Evolutionary conservation across 306 rosid genomes (phyloP).

Genomic region (Pterocarpus macrocarpus): DNA sequence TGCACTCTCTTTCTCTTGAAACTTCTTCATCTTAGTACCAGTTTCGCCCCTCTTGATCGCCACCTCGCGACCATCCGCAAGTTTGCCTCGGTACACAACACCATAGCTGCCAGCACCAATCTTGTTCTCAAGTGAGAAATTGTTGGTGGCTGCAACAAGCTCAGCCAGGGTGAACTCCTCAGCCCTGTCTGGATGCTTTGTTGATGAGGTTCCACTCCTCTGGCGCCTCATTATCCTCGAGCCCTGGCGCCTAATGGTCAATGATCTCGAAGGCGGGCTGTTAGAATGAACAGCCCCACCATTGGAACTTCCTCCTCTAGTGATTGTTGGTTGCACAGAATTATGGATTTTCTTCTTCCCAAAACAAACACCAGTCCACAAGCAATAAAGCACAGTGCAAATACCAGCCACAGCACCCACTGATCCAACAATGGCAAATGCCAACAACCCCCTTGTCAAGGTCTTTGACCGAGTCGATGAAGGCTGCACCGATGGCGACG

Average conservation of each 20-base stretch:
- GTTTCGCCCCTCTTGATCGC: conserved; percentile 94
- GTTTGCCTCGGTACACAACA: conserved; percentile 83
- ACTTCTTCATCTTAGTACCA: conserved; percentile 64
- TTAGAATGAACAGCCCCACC: conserved; percentile 50
- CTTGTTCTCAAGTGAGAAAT: conserved; percentile 75
- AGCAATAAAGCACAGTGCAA: conserved; percentile 72
- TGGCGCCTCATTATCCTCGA: conserved; percentile 92
- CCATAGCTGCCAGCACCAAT: conserved; percentile 97
- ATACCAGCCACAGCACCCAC: conserved; percentile 79
- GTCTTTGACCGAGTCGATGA: conserved; percentile 46
- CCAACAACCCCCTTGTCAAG: conserved; percentile 74
- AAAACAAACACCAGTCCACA: conserved; percentile 91
- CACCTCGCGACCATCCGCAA: conserved; percentile 79
- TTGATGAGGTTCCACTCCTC: conserved; percentile 91
- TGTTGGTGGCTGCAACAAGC: conserved; percentile 75
- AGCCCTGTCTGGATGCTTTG: conserved; percentile 76
- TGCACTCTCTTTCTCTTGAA: conserved; percentile 93
- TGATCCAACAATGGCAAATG: conserved; percentile 84
- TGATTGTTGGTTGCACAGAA: conserved; percentile 94
- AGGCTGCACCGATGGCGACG: conserved; percentile 9
- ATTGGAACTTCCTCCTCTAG: conserved; percentile 76
- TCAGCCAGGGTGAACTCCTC: conserved; percentile 84
- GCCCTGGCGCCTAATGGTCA: conserved; percentile 78
- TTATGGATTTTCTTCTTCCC: conserved; percentile 86
- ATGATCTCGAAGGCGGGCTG: conserved; percentile 80